These are phyloP conservation scores for Aspergillus transmontanensis DNA, from an alignment of 2,329 filamentous ascomycete species.

Conservation along the genomic window DNA sequence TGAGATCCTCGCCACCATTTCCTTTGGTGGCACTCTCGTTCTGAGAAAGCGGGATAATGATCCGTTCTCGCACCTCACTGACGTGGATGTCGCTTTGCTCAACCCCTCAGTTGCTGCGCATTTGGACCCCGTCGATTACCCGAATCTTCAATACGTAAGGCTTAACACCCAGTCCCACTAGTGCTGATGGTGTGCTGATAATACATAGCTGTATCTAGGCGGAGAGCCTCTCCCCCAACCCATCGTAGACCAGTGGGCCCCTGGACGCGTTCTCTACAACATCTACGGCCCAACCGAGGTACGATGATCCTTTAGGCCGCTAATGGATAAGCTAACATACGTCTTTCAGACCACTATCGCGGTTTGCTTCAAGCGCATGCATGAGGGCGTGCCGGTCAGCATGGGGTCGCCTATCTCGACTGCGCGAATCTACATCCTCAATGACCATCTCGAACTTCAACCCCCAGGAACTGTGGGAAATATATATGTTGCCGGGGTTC, in stretches of 20 bases:
- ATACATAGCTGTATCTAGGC: neutral
- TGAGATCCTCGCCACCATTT: too few species aligned
- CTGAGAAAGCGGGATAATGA: too few species aligned
- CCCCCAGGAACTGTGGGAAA: neutral
- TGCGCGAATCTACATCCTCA: neutral
- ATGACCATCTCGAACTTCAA: neutral
- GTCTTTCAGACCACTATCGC: too few species aligned
- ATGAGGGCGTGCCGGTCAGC: too few species aligned
- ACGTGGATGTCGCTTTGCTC: neutral
- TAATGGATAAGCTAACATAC: too few species aligned
- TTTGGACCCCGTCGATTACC: neutral
- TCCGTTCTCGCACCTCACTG: neutral
- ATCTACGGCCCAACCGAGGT: neutral
- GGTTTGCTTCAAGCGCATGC: too few species aligned
- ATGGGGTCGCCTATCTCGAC: neutral
- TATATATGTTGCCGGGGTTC: neutral
- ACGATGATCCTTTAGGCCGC: neutral
- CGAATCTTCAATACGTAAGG: neutral
- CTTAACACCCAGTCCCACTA: too few species aligned
- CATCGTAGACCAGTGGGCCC: neutral
- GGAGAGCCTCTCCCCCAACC: neutral
- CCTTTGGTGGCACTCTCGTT: too few species aligned
- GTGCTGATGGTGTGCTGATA: neutral
- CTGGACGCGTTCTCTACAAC: neutral
- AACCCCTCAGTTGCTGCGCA: neutral